Evolutionary conservation across 768 basidiomycete species (phyloP).

Genomic region (Tephrocybe sp.): DNA sequence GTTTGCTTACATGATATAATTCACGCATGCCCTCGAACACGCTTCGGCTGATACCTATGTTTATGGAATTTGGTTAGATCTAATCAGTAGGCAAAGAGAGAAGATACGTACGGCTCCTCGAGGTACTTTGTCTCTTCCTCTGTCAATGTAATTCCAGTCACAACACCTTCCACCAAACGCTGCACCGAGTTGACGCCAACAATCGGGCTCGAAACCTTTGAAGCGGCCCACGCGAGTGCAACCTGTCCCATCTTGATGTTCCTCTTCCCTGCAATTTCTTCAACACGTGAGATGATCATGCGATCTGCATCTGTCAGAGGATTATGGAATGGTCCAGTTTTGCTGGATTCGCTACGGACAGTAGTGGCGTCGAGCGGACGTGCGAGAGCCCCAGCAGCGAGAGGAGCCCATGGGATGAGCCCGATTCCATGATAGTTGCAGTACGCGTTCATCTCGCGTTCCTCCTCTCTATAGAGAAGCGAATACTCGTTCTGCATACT

Average conservation of each 20-base stretch:
- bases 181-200: slow-evolving; percentile 22
- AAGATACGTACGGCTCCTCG: slow-evolving; percentile 32
- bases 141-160: slow-evolving; percentile 29
- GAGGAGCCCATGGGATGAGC: slow-evolving; percentile 51
- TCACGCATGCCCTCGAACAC: slow-evolving; percentile 14
- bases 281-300: slow-evolving; percentile 35
- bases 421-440: slow-evolving; percentile 53
- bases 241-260: slow-evolving; percentile 45
- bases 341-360: slow-evolving; percentile 10
- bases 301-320: slow-evolving; percentile 26
- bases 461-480: slow-evolving; percentile 57
- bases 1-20: too few relatives aligned
- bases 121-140: slow-evolving; percentile 43
- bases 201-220: slow-evolving; percentile 35
- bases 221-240: slow-evolving; percentile 41
- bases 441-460: slow-evolving; percentile 44
- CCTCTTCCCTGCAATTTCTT: slow-evolving; percentile 40
- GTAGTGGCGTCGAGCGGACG: slow-evolving; percentile 32
- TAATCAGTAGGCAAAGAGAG: neutral
- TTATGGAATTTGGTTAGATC: neutral
- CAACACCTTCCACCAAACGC: slow-evolving; percentile 18
- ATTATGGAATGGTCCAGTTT: slow-evolving; percentile 17
- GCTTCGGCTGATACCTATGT: slow-evolving; percentile 14
- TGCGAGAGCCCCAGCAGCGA: slow-evolving; percentile 37
- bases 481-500: slow-evolving; percentile 58